These are phyloP conservation scores for Trichoderma guizhouense DNA, from an alignment of 2,329 filamentous ascomycete species.

Conservation along the genomic window DNA sequence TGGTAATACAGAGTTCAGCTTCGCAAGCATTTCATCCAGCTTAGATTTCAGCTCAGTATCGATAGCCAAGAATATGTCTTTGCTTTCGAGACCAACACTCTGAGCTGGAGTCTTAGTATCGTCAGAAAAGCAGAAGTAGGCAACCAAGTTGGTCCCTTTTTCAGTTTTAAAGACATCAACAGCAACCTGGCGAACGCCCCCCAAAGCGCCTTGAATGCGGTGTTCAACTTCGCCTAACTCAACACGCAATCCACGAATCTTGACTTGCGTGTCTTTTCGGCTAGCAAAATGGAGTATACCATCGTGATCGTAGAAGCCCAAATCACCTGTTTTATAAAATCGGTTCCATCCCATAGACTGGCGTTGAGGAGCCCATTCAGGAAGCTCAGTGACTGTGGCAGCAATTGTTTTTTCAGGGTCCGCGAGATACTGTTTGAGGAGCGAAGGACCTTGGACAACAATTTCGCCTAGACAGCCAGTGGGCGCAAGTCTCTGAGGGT, in stretches of 20 bases:
- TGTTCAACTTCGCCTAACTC: slow-evolving; percentile 39
- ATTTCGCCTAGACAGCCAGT: slow-evolving; percentile 18
- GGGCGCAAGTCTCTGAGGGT: slow-evolving; percentile 13
- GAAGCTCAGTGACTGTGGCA: neutral
- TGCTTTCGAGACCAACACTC: neutral
- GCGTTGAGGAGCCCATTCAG: neutral
- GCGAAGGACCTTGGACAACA: slow-evolving; percentile 15
- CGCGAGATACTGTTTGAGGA: slow-evolving; percentile 12
- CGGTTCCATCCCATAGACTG: slow-evolving; percentile 17
- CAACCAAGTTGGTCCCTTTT: neutral
- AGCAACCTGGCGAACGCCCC: neutral
- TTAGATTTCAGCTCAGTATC: neutral
- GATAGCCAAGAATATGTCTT: neutral
- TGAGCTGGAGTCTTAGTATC: neutral
- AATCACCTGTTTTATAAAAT: slow-evolving; percentile 46
- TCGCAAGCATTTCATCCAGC: neutral
- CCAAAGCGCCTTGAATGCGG: neutral
- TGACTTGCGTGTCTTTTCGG: slow-evolving; percentile 56
- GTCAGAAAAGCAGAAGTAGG: neutral
- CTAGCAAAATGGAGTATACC: slow-evolving; percentile 43
- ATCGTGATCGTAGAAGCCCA: slow-evolving; percentile 40
- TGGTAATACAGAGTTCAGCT: slow-evolving; percentile 16
- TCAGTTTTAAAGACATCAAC: slow-evolving; percentile 15
- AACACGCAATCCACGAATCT: slow-evolving; percentile 56
- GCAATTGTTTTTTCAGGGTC: slow-evolving; percentile 8